These are phyloP conservation scores for Candida tropicalis DNA, from an alignment of 1,139 yeast genomes.

Conservation along the genomic window DNA sequence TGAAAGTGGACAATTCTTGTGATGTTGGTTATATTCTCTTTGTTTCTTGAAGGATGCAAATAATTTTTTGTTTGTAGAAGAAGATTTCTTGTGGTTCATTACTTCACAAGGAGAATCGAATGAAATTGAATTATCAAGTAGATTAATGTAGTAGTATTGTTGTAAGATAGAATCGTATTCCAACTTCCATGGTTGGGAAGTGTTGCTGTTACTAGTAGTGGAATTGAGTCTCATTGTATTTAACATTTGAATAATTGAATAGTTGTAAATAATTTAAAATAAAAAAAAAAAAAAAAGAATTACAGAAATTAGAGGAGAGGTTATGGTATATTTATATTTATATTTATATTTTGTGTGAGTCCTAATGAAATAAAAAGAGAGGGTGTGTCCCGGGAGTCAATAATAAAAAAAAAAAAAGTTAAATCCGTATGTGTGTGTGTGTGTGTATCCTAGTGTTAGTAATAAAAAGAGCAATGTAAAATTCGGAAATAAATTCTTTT, in stretches of 20 bases:
- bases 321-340: too few relatives aligned
- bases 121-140: conserved; percentile 31
- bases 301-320: background rate
- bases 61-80: conserved; percentile 1
- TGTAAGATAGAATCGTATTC: conserved; percentile 36
- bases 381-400: too few relatives aligned
- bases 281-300: background rate
- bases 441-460: conserved; percentile 1
- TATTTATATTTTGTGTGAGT: too few relatives aligned
- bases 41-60: conserved; percentile 3
- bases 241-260: background rate
- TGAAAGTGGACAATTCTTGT: background rate
- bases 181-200: conserved; percentile 22
- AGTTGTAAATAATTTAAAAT: too few relatives aligned
- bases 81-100: conserved; percentile 13
- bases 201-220: background rate
- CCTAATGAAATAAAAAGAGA: too few relatives aligned
- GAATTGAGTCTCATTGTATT: conserved; percentile 1
- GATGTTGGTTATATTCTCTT: background rate
- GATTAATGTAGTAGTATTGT: conserved; percentile 41
- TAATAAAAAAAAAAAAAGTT: background rate
- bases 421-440: background rate
- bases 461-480: too few relatives aligned
- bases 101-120: conserved; percentile 50
- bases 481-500: background rate